A percentile compares a stretch with the other conserved stretches of the same genome.
Evolutionary conservation across 352 stramenopile species (phyloP).

Genomic region (Globisporangium irregulare): DNA sequence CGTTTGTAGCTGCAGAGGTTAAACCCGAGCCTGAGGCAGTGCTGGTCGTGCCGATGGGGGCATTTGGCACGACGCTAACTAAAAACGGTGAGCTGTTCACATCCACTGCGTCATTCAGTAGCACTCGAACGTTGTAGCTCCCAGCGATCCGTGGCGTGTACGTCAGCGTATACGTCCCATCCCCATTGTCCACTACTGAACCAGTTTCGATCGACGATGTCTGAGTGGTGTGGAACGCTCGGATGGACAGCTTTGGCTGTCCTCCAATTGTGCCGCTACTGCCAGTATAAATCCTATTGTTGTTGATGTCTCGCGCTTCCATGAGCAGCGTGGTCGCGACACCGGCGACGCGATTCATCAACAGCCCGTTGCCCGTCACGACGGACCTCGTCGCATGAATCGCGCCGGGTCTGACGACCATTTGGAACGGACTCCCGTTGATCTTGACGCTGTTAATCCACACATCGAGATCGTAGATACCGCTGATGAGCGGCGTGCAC

Average conservation of each 20-base stretch:
- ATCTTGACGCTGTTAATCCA: constrained; percentile 39
- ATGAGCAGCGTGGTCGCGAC: constrained; percentile 36
- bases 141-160: constrained; percentile 45
- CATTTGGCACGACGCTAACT: constrained; percentile 47
- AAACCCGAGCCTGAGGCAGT: constrained; percentile 37
- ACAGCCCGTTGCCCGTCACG: constrained; percentile 44
- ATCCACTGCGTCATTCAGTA: constrained; percentile 26
- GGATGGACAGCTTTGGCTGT: constrained; percentile 24
- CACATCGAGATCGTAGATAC: constrained; percentile 51
- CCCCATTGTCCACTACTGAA: constrained; percentile 34
- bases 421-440: constrained; percentile 36
- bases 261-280: not conserved
- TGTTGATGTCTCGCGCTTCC: constrained; percentile 49
- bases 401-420: constrained; percentile 37
- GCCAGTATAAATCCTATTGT: constrained; percentile 52
- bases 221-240: constrained; percentile 34
- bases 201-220: constrained; percentile 28
- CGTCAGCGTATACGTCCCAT: constrained; percentile 48
- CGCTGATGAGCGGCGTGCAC: constrained; percentile 37
- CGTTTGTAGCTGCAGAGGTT: constrained; percentile 39
- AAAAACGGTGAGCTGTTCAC: constrained; percentile 65
- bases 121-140: constrained; percentile 48
- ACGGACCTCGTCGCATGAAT: constrained; percentile 42
- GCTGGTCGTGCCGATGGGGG: constrained; percentile 38
- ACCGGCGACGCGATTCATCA: constrained; percentile 41